Evolutionary conservation across 106 monocot species (phyloP).

Genomic region (Vanilla planifolia): DNA sequence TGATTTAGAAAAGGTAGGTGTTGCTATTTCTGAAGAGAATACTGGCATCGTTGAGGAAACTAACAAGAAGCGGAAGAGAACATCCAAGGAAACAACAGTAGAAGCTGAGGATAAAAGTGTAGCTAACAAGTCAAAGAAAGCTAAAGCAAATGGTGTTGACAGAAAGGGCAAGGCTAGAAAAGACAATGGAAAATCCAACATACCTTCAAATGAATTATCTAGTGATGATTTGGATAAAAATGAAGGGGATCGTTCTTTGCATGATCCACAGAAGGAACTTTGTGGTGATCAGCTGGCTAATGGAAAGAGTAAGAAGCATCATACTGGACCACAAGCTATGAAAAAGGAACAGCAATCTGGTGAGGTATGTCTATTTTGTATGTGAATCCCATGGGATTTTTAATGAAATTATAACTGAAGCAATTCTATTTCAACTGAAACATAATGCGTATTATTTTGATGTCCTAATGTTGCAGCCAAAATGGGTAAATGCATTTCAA

Average conservation of each 20-base stretch:
- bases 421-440: not conserved
- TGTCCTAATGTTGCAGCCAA: conserved; percentile 38
- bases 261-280: conserved; percentile 6
- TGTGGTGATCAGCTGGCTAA: conserved; percentile 7
- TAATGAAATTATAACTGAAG: not conserved
- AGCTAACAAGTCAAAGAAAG: not conserved
- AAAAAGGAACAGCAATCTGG: conserved; percentile 39
- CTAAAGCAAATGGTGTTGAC: conserved; percentile 5
- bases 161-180: conserved; percentile 12
- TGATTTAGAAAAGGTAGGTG: conserved; percentile 9
- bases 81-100: conserved; percentile 18
- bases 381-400: too few relatives aligned
- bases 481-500: conserved; percentile 57
- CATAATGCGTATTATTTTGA: not conserved
- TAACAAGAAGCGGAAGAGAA: conserved; percentile 51
- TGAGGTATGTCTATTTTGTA: conserved; percentile 25
- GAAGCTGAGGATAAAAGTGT: conserved; percentile 13
- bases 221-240: conserved; percentile 4
- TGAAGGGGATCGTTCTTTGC: conserved; percentile 3
- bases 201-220: not conserved
- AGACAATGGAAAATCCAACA: conserved; percentile 1
- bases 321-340: conserved; percentile 15
- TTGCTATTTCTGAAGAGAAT: conserved; percentile 6
- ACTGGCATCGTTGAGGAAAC: conserved; percentile 21
- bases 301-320: conserved; percentile 11